Base-by-base conservation (phyloP, 202 grass and related monocot species). In the Zoysia matrella region DNA sequence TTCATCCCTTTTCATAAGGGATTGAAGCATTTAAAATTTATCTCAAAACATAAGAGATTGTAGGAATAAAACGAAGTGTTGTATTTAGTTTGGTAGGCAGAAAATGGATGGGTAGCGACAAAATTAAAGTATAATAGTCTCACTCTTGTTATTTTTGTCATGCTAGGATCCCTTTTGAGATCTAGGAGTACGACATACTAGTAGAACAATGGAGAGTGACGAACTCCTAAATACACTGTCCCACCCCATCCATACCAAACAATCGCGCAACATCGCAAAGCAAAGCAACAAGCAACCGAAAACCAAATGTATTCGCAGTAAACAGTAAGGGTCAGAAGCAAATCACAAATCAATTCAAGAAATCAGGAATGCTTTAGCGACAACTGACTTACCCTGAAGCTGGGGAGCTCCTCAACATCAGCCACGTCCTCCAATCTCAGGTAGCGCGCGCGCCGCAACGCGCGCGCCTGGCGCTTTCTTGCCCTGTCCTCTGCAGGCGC, bases 391-490 rank as follows among this genome's bases (percentile, higher is more conserved):
- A 22, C 22, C 22, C 22, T 22, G 22, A 22, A 22, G 22, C 22
- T 22, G 22, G 22, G 22, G 22, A 22, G 22, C 55, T 93, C 86
- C 14, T 80, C 78, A 12, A 74, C 60, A 81, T 93, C 47, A 16
- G 50, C 53, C 9, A 94, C 89, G 74, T 84, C 89, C 39, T 91
- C 89, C 57, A 74, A 70, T 53, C 60, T 82, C 65, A 97, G 76
- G 87, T 73, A 94, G 79, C 92, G 64, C 55, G 87, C 58, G 41
- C 89, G 91, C 73, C 94, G 91, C 76, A 86, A 73, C 3, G 70
- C 55, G 80, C 86, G 78, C 68, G 94, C 74, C 76, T 88, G 84
- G 49, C 83, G 60, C 91, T 91, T 79, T 73, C 45, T 81, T 51
- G 84, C 16, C 64, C 62, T 84, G 60, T 81, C 71, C 72, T 75